phyloP scores from a whole-genome alignment of 768 basidiomycete genomes.

The Vishniacozyma victoriae region DNA sequence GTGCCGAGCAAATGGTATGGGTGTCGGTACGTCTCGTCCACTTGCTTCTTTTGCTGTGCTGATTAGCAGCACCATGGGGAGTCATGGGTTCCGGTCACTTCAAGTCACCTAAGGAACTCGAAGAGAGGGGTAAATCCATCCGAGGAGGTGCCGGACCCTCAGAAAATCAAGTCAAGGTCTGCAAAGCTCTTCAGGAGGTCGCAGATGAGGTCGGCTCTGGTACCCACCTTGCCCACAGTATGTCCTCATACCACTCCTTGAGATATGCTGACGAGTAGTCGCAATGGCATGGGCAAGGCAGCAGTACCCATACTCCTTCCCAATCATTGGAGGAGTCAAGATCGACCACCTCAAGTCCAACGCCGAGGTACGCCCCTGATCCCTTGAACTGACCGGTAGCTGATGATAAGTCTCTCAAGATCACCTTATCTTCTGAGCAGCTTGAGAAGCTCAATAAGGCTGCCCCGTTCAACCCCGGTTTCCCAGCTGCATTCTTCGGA shows the following conservation, averaged over 20 bases:
- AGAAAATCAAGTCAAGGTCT: not conserved
- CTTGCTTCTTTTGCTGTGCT: too few relatives aligned
- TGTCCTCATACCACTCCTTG: too few relatives aligned
- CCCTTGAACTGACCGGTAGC: not conserved
- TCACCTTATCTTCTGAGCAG: conserved; percentile 30
- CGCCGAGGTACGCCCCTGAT: conserved; percentile 10
- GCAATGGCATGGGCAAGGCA: conserved; percentile 36
- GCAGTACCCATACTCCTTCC: conserved; percentile 30
- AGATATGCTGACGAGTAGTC: too few relatives aligned
- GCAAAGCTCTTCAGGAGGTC: conserved; percentile 13
- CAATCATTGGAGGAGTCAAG: conserved; percentile 36
- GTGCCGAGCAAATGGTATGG: conserved; percentile 39
- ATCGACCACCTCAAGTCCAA: conserved; percentile 30
- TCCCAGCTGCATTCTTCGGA: conserved; percentile 14
- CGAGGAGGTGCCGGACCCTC: conserved; percentile 6
- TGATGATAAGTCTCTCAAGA: conserved; percentile 15
- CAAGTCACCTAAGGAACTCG: conserved; percentile 28
- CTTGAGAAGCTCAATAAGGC: conserved; percentile 32
- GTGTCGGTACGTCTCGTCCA: too few relatives aligned
- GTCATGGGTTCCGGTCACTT: conserved; percentile 50
- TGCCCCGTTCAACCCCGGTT: conserved; percentile 22
- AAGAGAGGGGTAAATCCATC: conserved; percentile 2
- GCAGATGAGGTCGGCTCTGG: conserved; percentile 31
- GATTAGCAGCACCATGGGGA: conserved; percentile 52
- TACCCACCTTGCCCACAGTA: not conserved